Percentiles rank a stretch among this genome's conserved stretches.
Evolutionary conservation across 208 protist species (phyloP).

Genomic region (Trichomonas vaginalis): DNA sequence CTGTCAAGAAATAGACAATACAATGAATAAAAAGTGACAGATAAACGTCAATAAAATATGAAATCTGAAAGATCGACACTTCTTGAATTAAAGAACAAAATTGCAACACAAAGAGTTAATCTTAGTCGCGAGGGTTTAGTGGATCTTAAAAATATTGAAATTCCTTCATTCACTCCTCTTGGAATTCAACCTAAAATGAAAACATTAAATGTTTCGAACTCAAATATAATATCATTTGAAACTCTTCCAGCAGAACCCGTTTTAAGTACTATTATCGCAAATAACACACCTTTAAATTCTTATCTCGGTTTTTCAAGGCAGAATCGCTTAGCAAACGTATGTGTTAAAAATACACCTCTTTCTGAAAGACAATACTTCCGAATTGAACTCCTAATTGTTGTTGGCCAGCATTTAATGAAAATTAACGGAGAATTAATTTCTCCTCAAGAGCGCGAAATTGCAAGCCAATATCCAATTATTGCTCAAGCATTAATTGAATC

Average conservation of each 20-base stretch:
- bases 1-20: too few species aligned
- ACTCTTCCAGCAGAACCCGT: not conserved
- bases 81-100: not conserved
- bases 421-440: not conserved
- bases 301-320: not conserved
- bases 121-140: not conserved
- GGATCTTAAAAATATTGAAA: not conserved
- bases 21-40: too few species aligned
- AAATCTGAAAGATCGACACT: not conserved
- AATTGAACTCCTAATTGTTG: not conserved
- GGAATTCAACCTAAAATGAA: not conserved
- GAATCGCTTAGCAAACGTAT: not conserved
- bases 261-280: not conserved
- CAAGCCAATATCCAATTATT: not conserved
- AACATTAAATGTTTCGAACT: not conserved
- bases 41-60: not conserved
- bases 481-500: not conserved
- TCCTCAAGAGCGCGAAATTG: not conserved
- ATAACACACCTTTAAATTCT: not conserved
- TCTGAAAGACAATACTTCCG: not conserved
- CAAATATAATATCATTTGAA: not conserved
- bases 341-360: not conserved
- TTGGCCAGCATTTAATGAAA: not conserved
- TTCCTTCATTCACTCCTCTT: not conserved
- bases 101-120: not conserved